These are phyloP conservation scores for Phytopythium delawarense DNA, from an alignment of 352 stramenopile species.

Conservation along the genomic window DNA sequence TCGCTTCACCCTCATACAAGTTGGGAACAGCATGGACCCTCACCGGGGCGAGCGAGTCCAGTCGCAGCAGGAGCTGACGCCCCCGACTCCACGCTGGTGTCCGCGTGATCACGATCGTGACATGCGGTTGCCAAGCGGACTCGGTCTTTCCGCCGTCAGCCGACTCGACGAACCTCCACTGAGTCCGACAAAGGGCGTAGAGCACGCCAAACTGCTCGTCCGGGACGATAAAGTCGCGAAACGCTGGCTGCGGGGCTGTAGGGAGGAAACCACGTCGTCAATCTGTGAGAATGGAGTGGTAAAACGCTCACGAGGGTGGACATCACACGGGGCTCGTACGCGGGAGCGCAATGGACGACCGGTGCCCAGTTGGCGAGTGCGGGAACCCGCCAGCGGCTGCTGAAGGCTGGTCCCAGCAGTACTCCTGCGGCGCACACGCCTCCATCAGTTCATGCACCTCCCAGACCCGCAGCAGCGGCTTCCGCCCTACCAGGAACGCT, in stretches of 20 bases:
- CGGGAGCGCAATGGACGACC: background rate
- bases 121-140: slow-evolving; percentile 6
- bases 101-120: slow-evolving; percentile 16
- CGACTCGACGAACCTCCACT: slow-evolving; percentile 11
- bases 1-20: background rate
- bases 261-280: background rate
- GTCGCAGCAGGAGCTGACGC: slow-evolving; percentile 21
- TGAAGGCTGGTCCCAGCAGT: slow-evolving; percentile 28
- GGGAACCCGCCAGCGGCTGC: background rate
- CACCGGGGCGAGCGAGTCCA: slow-evolving; percentile 19
- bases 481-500: slow-evolving; percentile 19
- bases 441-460: background rate
- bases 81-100: slow-evolving; percentile 19
- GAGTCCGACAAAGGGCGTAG: slow-evolving; percentile 36
- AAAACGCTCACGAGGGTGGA: background rate
- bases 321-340: background rate
- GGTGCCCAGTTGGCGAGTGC: background rate
- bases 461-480: background rate
- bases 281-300: background rate
- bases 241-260: slow-evolving; percentile 20
- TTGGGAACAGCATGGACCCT: background rate
- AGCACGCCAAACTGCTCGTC: slow-evolving; percentile 4
- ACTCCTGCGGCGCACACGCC: slow-evolving; percentile 22
- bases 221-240: slow-evolving; percentile 47
- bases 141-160: background rate